phyloP scores from a whole-genome alignment of 1,284 basidiomycete genomes.

The Rhodotorula sp. region DNA sequence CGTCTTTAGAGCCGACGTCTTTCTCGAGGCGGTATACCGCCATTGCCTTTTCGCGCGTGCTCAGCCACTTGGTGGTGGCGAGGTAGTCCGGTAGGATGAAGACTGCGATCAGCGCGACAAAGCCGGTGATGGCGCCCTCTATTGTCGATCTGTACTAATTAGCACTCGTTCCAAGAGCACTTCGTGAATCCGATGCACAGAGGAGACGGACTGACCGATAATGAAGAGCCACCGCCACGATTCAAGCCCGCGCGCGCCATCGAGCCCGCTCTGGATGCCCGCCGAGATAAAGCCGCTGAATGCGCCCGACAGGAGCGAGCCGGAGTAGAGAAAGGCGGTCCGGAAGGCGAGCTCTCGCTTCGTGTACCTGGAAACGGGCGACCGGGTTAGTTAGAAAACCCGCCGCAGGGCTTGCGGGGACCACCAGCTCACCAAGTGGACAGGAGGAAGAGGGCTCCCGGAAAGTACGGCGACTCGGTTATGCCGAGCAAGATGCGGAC shows the following conservation, averaged over 20 bases:
- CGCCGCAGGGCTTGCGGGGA: too few species aligned
- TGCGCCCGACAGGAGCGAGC: conserved; percentile 69
- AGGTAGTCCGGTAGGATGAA: conserved; percentile 74
- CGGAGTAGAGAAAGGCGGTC: conserved; percentile 66
- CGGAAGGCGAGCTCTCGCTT: conserved; percentile 56
- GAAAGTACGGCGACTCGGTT: conserved; percentile 66
- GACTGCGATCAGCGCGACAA: conserved; percentile 62
- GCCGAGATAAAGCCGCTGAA: conserved; percentile 71
- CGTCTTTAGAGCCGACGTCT: conserved; percentile 46
- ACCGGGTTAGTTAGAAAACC: too few species aligned
- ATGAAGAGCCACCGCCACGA: conserved; percentile 63
- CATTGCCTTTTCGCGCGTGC: conserved; percentile 60
- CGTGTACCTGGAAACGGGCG: too few species aligned
- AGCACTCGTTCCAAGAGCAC: conserved; percentile 53
- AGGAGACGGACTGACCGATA: background rate
- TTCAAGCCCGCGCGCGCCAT: conserved; percentile 63
- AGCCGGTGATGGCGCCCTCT: conserved; percentile 53
- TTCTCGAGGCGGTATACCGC: conserved; percentile 49
- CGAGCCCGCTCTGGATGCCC: conserved; percentile 66
- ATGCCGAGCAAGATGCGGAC: conserved; percentile 43
- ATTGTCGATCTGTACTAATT: conserved; percentile 50
- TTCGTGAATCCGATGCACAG: conserved; percentile 56
- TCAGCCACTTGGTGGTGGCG: conserved; percentile 65
- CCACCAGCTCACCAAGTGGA: conserved; percentile 59
- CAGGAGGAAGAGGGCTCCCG: conserved; percentile 59